Conservation (phyloP, 2,329 filamentous ascomycete species). For the Thelonectria rubi region DNA sequence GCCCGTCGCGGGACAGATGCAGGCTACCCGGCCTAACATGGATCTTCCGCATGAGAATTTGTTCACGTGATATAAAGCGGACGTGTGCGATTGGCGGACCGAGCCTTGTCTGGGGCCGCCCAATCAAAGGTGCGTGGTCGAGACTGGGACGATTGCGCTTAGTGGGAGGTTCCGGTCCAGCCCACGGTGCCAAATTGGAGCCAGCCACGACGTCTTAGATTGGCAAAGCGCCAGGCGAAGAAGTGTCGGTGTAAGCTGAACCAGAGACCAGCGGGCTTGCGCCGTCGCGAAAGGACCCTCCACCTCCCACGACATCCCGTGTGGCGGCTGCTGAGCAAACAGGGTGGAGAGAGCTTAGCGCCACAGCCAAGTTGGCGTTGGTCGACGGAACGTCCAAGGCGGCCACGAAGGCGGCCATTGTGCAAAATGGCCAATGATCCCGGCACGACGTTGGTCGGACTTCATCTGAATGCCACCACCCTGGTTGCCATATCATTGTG, state of each 20-base stretch:
- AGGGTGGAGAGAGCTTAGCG: constrained; percentile 16
- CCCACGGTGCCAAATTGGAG: constrained; percentile 31
- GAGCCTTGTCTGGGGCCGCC: constrained; percentile 44
- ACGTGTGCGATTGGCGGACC: constrained; percentile 53
- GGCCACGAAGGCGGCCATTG: neutral
- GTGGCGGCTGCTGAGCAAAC: constrained; percentile 24
- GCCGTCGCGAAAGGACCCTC: constrained; percentile 7
- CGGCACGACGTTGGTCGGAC: constrained; percentile 3
- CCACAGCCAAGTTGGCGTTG: constrained; percentile 3
- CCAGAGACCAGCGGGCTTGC: constrained; percentile 1
- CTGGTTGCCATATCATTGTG: constrained; percentile 14
- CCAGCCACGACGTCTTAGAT: constrained; percentile 36
- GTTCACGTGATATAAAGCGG: constrained; percentile 47
- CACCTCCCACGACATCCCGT: constrained; percentile 17
- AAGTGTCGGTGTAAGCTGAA: constrained; percentile 37
- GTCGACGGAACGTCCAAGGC: constrained; percentile 1
- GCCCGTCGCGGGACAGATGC: constrained; percentile 46
- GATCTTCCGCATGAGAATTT: constrained; percentile 46
- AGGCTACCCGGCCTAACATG: constrained; percentile 45
- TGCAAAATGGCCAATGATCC: constrained; percentile 7
- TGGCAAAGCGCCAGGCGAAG: constrained; percentile 19
- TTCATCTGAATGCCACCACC: constrained; percentile 5
- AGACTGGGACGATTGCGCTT: constrained; percentile 34
- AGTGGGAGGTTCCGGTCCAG: constrained; percentile 29
- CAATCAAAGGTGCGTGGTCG: constrained; percentile 37